Evolutionary conservation across 768 basidiomycete species (phyloP), one percentile per base, ranked within the genome.

Genomic region (Strobilomyces dryophilus): DNA sequence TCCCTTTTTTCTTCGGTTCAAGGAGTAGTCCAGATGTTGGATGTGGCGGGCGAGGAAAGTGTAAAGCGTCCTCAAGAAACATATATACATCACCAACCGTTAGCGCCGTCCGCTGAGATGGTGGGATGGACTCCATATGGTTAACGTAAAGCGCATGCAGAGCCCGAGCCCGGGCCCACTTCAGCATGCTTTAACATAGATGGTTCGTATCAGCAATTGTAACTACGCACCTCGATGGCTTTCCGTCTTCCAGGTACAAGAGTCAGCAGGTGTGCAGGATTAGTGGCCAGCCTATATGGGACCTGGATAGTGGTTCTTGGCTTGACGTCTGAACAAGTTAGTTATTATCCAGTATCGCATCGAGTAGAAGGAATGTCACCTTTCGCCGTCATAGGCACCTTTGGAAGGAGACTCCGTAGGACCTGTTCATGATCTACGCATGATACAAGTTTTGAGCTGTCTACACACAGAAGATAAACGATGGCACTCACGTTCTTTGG

Each of bases 161-260:
- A 18, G 71, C 69, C n/a, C 70, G 70, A 31, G 78, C 76, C 6
- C 79, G 72, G 15, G 64, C 71, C 77, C 76, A 76, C 79, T 80
- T 57, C 31, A 35, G 9, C 10, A 29, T 24, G 9, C 20, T 47
- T 62, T 36, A 60, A 47, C 21, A 54, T 8, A 21, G 29, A 15
- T 26, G 10, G 17, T 15, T 40, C 12, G 39, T 34, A 18, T 41
- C 11, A 31, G 21, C 10, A 49, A 42, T n/a, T 35, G 24, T n/a
- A 29, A 27, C 2, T 37, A 60, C 74, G 35, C 29, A 78, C 78
- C 68, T 79, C 79, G 4, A 80, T 69, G 1, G 78, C 76, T 58
- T 79, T 79, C 40, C 75, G 70, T 39, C 75, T 73, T 31, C 78
- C 78, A 43, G 68, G 67, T 5, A 73, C 61, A 20, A 79, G 62